These are phyloP conservation scores for Rosellinia necatrix DNA, from an alignment of 2,329 filamentous ascomycete species.

Conservation along the genomic window DNA sequence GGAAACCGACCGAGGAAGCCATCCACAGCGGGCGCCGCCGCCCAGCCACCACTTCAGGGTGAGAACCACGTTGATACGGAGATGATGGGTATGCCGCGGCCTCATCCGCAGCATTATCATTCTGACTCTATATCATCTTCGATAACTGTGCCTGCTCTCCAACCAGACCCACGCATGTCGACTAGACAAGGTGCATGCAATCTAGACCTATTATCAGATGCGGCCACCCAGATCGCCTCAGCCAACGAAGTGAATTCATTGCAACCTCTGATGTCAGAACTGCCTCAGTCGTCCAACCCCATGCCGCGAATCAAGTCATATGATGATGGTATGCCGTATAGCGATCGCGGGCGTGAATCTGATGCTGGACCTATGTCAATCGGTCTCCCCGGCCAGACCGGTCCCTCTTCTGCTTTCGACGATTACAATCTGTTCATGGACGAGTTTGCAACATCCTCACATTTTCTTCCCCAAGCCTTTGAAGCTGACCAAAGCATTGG, in stretches of 20 bases:
- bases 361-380: conserved; percentile 50
- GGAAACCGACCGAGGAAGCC: conserved; percentile 55
- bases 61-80: conserved; percentile 54
- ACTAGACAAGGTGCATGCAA: conserved; percentile 57
- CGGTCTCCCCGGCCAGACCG: conserved; percentile 46
- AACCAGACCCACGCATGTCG: conserved; percentile 53
- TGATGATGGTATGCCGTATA: conserved; percentile 53
- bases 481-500: conserved; percentile 58
- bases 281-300: conserved; percentile 47
- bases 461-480: conserved; percentile 60
- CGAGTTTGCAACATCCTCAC: conserved; percentile 58
- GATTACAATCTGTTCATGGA: conserved; percentile 65
- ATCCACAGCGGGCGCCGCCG: conserved; percentile 49
- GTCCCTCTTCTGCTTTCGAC: conserved; percentile 50
- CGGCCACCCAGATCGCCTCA: conserved; percentile 57
- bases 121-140: conserved; percentile 46
- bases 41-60: conserved; percentile 52
- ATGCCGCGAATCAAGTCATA: conserved; percentile 55
- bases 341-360: conserved; percentile 52
- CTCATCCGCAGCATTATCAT: conserved; percentile 46
- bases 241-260: conserved; percentile 60
- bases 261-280: conserved; percentile 54
- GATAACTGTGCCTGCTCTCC: conserved; percentile 45
- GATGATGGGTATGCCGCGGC: conserved; percentile 50
- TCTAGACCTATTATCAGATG: conserved; percentile 62